phyloP scores from a whole-genome alignment of 352 stramenopile genomes.

The Phytopythium cucurbitacearum region DNA sequence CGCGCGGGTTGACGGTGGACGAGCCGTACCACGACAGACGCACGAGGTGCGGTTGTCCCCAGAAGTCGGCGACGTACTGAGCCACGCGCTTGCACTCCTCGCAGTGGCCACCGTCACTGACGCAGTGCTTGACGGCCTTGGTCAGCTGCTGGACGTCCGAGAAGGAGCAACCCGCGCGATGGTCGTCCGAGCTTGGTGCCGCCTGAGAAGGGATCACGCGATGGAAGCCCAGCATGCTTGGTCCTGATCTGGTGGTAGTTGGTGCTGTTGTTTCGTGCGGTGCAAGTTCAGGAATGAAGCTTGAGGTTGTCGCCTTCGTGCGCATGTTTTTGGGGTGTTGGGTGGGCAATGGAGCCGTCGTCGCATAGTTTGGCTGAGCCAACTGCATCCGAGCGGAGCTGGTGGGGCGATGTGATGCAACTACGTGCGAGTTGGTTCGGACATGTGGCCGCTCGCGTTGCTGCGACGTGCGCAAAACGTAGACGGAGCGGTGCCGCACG shows the following conservation, averaged over 20 bases:
- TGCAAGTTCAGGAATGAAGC: slow-evolving; percentile 1
- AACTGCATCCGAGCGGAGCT: too few species aligned
- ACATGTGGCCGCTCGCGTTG: too few species aligned
- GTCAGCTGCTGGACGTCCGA: slow-evolving; percentile 1
- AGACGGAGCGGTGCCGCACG: too few species aligned
- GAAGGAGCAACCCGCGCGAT: neutral
- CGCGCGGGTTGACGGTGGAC: slow-evolving; percentile 2
- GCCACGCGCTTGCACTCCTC: slow-evolving; percentile 1
- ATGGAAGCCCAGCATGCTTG: slow-evolving; percentile 3
- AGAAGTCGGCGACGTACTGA: slow-evolving; percentile 1
- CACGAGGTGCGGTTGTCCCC: slow-evolving; percentile 4
- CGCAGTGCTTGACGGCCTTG: neutral
- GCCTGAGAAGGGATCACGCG: neutral
- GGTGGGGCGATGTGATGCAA: too few species aligned
- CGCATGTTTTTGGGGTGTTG: too few species aligned
- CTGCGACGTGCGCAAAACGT: too few species aligned
- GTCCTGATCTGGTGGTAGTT: neutral
- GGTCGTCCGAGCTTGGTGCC: neutral
- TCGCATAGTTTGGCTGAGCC: too few species aligned
- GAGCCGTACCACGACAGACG: slow-evolving; percentile 4
- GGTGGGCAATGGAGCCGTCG: too few species aligned
- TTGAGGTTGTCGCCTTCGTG: too few species aligned
- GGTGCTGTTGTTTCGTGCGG: neutral
- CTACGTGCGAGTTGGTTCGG: too few species aligned
- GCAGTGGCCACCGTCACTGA: slow-evolving; percentile 1